These are phyloP conservation scores for Rutstroemia sp. DNA, from an alignment of 2,329 filamentous ascomycete genomes.

Conservation along the genomic window DNA sequence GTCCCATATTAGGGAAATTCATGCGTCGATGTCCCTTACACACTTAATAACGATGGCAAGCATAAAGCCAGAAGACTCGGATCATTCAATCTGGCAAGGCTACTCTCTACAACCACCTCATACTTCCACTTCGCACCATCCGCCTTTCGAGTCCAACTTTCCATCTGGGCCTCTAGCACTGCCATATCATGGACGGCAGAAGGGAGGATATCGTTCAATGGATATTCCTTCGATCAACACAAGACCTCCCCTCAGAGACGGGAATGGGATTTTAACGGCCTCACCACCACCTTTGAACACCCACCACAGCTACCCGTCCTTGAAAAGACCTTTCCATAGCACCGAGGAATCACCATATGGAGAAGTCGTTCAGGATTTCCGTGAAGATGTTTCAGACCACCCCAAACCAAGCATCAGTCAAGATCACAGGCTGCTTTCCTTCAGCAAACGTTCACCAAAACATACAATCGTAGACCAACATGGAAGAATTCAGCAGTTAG, in stretches of 20 bases:
- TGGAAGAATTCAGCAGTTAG: constrained; percentile 40
- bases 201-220: constrained; percentile 25
- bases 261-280: constrained; percentile 19
- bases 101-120: constrained; percentile 24
- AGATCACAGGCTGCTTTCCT: constrained; percentile 30
- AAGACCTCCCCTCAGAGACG: constrained; percentile 18
- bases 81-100: constrained; percentile 28
- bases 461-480: constrained; percentile 42
- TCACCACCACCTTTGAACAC: constrained; percentile 25
- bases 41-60: constrained; percentile 28
- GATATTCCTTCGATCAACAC: constrained; percentile 25
- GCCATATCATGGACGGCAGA: constrained; percentile 24
- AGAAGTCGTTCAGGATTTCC: constrained; percentile 23
- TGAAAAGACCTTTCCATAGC: constrained; percentile 27
- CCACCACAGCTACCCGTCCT: constrained; percentile 28
- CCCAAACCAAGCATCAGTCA: constrained; percentile 28
- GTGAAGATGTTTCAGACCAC: constrained; percentile 26
- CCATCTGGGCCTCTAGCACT: constrained; percentile 19
- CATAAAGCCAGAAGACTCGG: constrained; percentile 28
- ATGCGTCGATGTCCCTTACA: constrained; percentile 28
- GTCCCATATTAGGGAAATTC: constrained; percentile 14
- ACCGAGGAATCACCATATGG: constrained; percentile 24
- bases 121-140: constrained; percentile 18
- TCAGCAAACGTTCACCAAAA: constrained; percentile 31
- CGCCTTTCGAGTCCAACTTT: constrained; percentile 23